Evolutionary conservation across 768 basidiomycete genomes (phyloP).

Genomic region (Sarcodon aspratus): DNA sequence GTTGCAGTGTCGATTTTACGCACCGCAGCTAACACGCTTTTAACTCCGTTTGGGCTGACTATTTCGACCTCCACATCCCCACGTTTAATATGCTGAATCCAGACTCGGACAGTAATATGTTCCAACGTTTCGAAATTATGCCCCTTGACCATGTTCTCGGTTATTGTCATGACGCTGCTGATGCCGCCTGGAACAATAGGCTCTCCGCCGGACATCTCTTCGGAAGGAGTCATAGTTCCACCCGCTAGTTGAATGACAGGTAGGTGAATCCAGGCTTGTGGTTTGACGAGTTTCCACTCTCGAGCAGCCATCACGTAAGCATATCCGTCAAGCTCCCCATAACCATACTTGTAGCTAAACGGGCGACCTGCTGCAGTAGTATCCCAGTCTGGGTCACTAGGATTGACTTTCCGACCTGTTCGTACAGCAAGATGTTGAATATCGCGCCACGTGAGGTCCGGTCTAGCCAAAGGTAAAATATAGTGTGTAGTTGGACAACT

Average conservation of each 20-base stretch:
- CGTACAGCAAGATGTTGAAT: constrained; percentile 82
- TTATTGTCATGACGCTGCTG: constrained; percentile 50
- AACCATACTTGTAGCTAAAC: constrained; percentile 93
- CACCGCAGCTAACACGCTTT: constrained; percentile 69
- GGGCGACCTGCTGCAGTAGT: constrained; percentile 53
- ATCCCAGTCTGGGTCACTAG: constrained; percentile 93
- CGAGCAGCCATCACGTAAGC: constrained; percentile 72
- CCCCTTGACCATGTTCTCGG: constrained; percentile 48
- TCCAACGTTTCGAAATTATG: constrained; percentile 84
- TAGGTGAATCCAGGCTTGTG: constrained; percentile 83
- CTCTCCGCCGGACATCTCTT: constrained; percentile 50
- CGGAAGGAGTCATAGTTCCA: constrained; percentile 43
- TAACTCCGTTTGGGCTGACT: constrained; percentile 74
- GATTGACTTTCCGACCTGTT: constrained; percentile 69
- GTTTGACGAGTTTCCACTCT: constrained; percentile 81
- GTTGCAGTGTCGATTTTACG: constrained; percentile 52
- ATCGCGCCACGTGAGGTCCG: constrained; percentile 95
- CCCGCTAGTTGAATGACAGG: constrained; percentile 56
- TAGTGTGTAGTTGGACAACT: constrained; percentile 1
- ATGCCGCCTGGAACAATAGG: constrained; percentile 59
- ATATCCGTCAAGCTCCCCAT: constrained; percentile 79
- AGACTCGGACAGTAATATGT: constrained; percentile 86
- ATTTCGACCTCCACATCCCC: constrained; percentile 94
- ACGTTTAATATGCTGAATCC: constrained; percentile 78
- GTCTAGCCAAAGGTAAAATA: constrained; percentile 31